Base-by-base conservation (phyloP, 371 early-diverging fungal genomes). In the Syncephalastrum monosporum region DNA sequence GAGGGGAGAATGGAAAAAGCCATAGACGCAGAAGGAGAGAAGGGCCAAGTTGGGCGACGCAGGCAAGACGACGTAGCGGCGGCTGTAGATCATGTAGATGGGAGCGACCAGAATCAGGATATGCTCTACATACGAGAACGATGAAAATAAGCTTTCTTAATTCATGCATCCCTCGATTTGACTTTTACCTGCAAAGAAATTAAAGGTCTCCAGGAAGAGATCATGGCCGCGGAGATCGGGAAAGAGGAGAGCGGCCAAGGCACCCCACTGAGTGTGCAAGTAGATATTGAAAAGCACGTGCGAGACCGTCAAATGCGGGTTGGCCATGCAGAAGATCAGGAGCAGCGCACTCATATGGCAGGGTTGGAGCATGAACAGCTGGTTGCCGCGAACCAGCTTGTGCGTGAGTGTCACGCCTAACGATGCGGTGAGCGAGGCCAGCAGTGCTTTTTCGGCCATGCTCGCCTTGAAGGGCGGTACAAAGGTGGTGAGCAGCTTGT, bases 211-310 rank as follows among this genome's bases (percentile, higher is more conserved):
- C 21, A 81, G 72, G 52, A 74, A 56, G 7, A 77, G 56, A 47
- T 77, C 54, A 45, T 82, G 80, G 50, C 78, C 83, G 53, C 85
- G 67, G 19, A 82, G 56, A 64, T 86, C 86, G 15, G 86, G 86
- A 46, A 77, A 74, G 10, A 76, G 25, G 55, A 84, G 53, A 2
- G 86, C 84, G 50, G 80, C 74, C 51, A 81, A 69, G 45, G 75
- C 83, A 19, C 85, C 84, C 85, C 85, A 86, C 59, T 82, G 76
- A 27, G 81, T 83, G 56, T 83, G 81, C 24, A 83, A 60, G 59
- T 84, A 86, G 50, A 86, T 70, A 55, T 86, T 86, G 63, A 83
- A 78, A 16, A 81, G 48, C 50, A 86, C 68, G 52, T 86, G 84
- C 64, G 82, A 78, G 10, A 81, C 47, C 38, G 83, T 25, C 43